Evolutionary conservation across 192 early-diverging fungal species (phyloP).

Genomic region (Anaeromyces robustus): DNA sequence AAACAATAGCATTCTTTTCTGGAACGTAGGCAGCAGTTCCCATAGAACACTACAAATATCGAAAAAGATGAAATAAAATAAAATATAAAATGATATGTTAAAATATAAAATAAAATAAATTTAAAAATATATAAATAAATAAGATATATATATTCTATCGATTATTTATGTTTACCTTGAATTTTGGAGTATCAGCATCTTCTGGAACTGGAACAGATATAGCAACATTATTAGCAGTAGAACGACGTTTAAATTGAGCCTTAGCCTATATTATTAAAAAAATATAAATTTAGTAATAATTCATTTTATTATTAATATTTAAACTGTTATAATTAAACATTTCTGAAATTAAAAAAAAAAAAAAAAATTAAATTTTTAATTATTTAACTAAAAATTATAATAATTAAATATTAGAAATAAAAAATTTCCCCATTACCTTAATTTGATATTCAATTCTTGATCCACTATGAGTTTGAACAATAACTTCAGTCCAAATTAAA

Average conservation of each 20-base stretch:
- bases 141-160: too few species aligned
- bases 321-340: too few species aligned
- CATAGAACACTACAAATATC: conserved; percentile 54
- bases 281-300: too few species aligned
- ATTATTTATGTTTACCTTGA: conserved; percentile 60
- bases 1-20: conserved; percentile 82
- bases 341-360: not conserved
- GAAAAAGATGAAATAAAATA: too few species aligned
- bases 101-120: too few species aligned
- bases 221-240: conserved; percentile 95
- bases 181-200: conserved; percentile 92
- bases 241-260: conserved; percentile 93
- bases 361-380: not conserved
- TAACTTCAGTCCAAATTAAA: conserved; percentile 68
- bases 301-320: too few species aligned
- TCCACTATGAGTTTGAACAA: conserved; percentile 74
- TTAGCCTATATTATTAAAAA: too few species aligned
- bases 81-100: too few species aligned
- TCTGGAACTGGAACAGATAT: conserved; percentile 94
- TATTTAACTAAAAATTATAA: too few species aligned
- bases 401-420: too few species aligned
- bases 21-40: conserved; percentile 86
- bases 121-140: too few species aligned
- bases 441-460: conserved; percentile 92
- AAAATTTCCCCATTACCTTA: too few species aligned